Evolutionary conservation across 805 yeast genomes (phyloP), one percentile per base, ranked within the genome.

Genomic region (Candida awuae): DNA sequence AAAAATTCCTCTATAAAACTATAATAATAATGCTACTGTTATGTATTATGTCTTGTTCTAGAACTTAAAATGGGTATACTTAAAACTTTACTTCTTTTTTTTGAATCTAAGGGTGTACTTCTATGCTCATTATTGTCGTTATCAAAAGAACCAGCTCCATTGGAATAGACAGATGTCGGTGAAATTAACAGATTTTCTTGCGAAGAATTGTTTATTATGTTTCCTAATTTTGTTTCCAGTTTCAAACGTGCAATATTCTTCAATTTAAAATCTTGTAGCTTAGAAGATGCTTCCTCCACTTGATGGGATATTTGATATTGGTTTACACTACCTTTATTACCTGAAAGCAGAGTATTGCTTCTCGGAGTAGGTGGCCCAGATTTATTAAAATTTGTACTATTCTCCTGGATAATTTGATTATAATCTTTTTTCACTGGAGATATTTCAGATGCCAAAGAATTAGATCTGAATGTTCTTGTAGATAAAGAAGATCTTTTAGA

Each of bases 21-120:
- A 16, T 16, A 25, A 25, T 25, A 35, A 27, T 10, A 9, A 19
- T 4, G 1, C 13, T 20, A n/a, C 34, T 19, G 39, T 31, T 15
- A 32, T 18, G 26, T 43, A 47, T 41, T 51, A 34, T 22, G 42
- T 33, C 52, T 41, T 17, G 42, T 36, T 31, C 57, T 48, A 18
- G 57, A 42, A 34, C 61, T 58, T 26, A 61, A 48, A 19, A 59
- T 55, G 8, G 62, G 62, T 34, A 59, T 57, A 40, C 61, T 58
- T 26, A 59, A 42, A 9, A 59, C 39, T 29, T 41, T 41, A 15
- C 40, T 41, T 22, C 37, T 37, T 29, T 41, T 41, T 3, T 23
- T 13, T 9, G 25, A n/a, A 20, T 39, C 42, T 17, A 34, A 12
- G 9, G 33, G 8, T 7, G n/a, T 6, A n/a, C 10, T 25, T 20